phyloP scores from a whole-genome alignment of 371 early-diverging fungal genomes.

The Syncephalastrum monosporum region DNA sequence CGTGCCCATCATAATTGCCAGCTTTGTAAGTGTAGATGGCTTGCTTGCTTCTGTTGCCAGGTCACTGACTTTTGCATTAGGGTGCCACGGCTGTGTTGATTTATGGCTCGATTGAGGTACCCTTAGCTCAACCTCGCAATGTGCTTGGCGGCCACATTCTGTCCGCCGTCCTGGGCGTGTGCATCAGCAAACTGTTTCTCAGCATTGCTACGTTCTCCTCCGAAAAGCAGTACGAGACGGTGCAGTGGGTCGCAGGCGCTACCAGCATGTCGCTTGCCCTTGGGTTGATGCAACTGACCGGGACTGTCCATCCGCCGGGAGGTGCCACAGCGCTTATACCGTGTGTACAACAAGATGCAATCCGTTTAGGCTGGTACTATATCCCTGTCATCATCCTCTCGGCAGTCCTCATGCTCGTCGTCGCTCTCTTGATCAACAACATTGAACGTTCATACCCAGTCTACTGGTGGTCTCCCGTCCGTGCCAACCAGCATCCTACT shows the following conservation, averaged over 20 bases:
- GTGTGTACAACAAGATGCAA: slow-evolving; percentile 37
- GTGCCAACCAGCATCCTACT: no score
- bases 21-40: slow-evolving; percentile 41
- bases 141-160: slow-evolving; percentile 63
- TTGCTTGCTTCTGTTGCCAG: not conserved
- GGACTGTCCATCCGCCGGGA: slow-evolving; percentile 76
- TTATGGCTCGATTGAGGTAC: slow-evolving; percentile 70
- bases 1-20: slow-evolving; percentile 42
- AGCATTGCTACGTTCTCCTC: slow-evolving; percentile 32
- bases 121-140: slow-evolving; percentile 75
- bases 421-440: slow-evolving; percentile 73
- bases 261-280: slow-evolving; percentile 70
- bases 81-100: slow-evolving; percentile 71
- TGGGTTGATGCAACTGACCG: slow-evolving; percentile 64
- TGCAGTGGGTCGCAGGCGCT: slow-evolving; percentile 69
- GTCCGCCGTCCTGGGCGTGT: slow-evolving; percentile 62
- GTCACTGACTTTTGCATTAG: slow-evolving; percentile 14
- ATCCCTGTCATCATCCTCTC: slow-evolving; percentile 59
- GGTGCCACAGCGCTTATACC: slow-evolving; percentile 73
- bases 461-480: slow-evolving; percentile 61
- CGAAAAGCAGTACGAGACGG: slow-evolving; percentile 21
- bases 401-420: slow-evolving; percentile 45
- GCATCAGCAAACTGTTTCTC: slow-evolving; percentile 58
- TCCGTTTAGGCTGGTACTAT: slow-evolving; percentile 59
- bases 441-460: slow-evolving; percentile 63